Conservation (phyloP, 129 eudicot species). For the Pseudognaphalium luteoalbum region DNA sequence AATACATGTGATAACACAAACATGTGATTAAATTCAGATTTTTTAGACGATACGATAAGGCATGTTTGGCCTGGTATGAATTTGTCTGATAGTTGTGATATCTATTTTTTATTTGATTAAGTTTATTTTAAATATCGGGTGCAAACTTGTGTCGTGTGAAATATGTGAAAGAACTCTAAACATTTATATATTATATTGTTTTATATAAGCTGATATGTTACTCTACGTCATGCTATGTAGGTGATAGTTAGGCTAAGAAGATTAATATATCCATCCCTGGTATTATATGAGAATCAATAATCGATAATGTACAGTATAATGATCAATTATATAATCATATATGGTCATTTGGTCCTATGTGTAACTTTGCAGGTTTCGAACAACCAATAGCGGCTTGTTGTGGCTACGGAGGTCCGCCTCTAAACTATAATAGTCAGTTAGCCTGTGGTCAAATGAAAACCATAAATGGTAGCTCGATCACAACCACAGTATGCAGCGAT, state of each 20-base stretch:
- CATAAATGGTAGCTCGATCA: constrained; percentile 60
- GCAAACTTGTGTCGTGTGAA: no score
- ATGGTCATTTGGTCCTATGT: not conserved
- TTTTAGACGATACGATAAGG: not conserved
- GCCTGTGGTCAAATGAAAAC: constrained; percentile 70
- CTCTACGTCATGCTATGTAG: no score
- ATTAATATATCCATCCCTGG: not conserved
- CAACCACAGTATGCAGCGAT: constrained; percentile 71
- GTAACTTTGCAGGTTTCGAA: constrained; percentile 64
- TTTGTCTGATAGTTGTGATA: no score
- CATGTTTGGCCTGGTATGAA: not conserved
- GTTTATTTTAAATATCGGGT: no score
- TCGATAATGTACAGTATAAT: not conserved
- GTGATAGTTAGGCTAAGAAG: no score
- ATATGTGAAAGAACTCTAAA: no score
- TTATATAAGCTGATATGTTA: no score
- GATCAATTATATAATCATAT: not conserved
- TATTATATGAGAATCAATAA: not conserved
- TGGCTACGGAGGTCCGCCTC: constrained; percentile 86
- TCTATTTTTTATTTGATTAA: no score
- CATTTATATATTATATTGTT: no score
- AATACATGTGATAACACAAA: constrained; percentile 11
- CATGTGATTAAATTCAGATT: constrained; percentile 26
- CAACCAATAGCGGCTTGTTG: constrained; percentile 75
- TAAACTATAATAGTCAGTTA: constrained; percentile 68